phyloP scores from a whole-genome alignment of 169 alveolate genomes.

The Cryptosporidium tyzzeri region DNA sequence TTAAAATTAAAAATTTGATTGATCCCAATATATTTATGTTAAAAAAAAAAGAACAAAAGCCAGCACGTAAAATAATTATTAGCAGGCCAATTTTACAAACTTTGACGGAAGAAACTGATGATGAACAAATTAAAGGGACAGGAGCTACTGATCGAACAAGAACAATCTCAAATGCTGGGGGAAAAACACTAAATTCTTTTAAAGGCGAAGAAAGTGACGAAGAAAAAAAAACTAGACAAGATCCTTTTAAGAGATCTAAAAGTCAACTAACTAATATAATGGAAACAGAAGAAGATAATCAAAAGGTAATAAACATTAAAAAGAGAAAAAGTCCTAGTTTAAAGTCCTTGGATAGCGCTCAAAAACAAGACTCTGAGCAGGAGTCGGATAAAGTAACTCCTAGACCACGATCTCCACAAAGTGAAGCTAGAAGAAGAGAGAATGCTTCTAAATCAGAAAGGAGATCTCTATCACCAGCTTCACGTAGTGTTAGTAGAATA shows the following conservation, averaged over 20 bases:
- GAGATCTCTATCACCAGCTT: neutral
- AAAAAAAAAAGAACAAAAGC: neutral
- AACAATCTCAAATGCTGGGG: neutral
- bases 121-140: neutral
- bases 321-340: too few relatives aligned
- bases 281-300: neutral
- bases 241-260: too few relatives aligned
- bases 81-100: neutral
- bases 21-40: neutral
- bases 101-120: neutral
- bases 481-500: neutral
- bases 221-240: neutral
- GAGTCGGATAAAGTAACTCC: neutral
- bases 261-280: neutral
- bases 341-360: neutral
- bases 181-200: neutral
- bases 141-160: neutral
- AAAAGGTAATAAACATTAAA: too few relatives aligned
- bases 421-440: neutral
- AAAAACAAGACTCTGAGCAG: neutral
- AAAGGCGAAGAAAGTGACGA: neutral
- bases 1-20: neutral
- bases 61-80: neutral
- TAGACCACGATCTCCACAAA: neutral
- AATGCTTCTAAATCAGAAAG: neutral